phyloP scores from a whole-genome alignment of 768 basidiomycete species.

The Termitomyces sp. region DNA sequence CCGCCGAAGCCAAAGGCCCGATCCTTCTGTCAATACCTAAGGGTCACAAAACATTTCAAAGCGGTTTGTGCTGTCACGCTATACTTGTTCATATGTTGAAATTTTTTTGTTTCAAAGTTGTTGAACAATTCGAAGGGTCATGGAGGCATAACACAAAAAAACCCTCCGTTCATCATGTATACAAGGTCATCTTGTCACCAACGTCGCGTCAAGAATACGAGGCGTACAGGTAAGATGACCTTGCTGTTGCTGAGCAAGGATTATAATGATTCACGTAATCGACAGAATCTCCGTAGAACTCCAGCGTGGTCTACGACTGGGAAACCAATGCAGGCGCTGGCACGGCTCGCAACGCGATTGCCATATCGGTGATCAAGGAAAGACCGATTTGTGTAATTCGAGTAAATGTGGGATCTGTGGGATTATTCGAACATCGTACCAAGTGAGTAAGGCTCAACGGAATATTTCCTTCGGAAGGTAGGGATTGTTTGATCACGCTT shows the following conservation, averaged over 20 bases:
- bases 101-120: constrained; percentile 27
- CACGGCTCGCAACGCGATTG: constrained; percentile 66
- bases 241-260: not conserved
- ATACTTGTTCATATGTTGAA: not conserved
- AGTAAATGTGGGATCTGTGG: constrained; percentile 54
- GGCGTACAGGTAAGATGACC: constrained; percentile 44
- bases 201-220: constrained; percentile 50
- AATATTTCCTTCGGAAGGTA: constrained; percentile 71
- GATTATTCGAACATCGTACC: constrained; percentile 60
- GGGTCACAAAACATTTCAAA: constrained; percentile 57
- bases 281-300: constrained; percentile 40
- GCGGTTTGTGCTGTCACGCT: constrained; percentile 34
- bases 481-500: constrained; percentile 5
- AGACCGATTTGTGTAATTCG: constrained; percentile 47
- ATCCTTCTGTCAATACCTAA: constrained; percentile 52
- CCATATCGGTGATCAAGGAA: constrained; percentile 57
- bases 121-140: constrained; percentile 63
- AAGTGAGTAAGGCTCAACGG: constrained; percentile 57
- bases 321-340: constrained; percentile 75
- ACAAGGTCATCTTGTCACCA: constrained; percentile 53
- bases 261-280: not conserved
- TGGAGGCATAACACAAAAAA: constrained; percentile 58
- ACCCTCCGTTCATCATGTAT: constrained; percentile 52
- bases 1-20: constrained; percentile 49
- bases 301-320: constrained; percentile 35